A percentile compares a stretch with the other conserved stretches of the same genome.
These are phyloP conservation scores for Aspergillus sp. DNA, from an alignment of 2,329 filamentous ascomycete species.

Conservation along the genomic window DNA sequence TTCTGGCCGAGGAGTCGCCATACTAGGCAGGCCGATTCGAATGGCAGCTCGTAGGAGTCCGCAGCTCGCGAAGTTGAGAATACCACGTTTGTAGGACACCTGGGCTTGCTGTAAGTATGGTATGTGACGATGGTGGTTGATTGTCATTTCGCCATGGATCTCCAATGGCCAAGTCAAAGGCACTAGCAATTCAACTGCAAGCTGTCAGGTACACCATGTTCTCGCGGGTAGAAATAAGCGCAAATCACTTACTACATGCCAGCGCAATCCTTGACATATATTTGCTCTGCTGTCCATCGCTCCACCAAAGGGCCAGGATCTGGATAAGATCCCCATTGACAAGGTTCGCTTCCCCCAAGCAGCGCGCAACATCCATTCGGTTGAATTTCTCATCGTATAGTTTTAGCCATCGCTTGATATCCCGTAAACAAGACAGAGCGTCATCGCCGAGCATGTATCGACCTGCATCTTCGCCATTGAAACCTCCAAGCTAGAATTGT, in stretches of 20 bases:
- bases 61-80: slow-evolving; percentile 78
- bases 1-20: slow-evolving; percentile 76
- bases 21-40: slow-evolving; percentile 77
- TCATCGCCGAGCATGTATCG: slow-evolving; percentile 90
- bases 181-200: slow-evolving; percentile 76
- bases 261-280: slow-evolving; percentile 77
- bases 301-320: slow-evolving; percentile 80
- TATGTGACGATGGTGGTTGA: slow-evolving; percentile 89
- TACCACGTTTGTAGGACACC: slow-evolving; percentile 81
- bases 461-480: slow-evolving; percentile 74
- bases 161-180: slow-evolving; percentile 94
- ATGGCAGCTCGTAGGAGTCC: slow-evolving; percentile 78
- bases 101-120: slow-evolving; percentile 88
- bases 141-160: slow-evolving; percentile 75
- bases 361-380: slow-evolving; percentile 90
- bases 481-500: slow-evolving; percentile 71
- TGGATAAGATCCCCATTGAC: slow-evolving; percentile 85
- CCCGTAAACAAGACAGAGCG: slow-evolving; percentile 84
- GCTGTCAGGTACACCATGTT: slow-evolving; percentile 21
- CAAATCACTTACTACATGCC: slow-evolving; percentile 61
- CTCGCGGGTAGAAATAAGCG: neutral
- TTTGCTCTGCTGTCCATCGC: slow-evolving; percentile 69
- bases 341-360: slow-evolving; percentile 88
- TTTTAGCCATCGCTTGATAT: slow-evolving; percentile 92
- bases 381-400: slow-evolving; percentile 92